Base-by-base conservation (phyloP, 139 green algal genomes). In the Tetraselmis chui region DNA sequence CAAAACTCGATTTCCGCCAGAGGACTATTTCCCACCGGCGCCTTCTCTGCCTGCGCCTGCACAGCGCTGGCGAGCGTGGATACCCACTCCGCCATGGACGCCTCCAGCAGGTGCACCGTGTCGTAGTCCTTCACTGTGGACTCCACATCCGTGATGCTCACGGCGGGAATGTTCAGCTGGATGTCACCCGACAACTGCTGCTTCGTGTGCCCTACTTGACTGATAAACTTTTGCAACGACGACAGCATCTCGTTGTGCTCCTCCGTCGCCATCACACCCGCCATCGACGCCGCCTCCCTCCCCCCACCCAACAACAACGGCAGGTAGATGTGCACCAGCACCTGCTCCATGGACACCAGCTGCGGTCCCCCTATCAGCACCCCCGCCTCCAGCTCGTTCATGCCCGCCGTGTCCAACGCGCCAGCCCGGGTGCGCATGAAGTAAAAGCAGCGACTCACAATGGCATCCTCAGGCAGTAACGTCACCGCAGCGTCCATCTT, bases 1-100 rank as follows among this genome's bases (percentile, higher is more conserved):
- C 95, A 98, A 82, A 95, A 95, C 45, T 97, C 89, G 74, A 98
- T 94, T 86, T 98, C 94, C 31, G 88, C 93, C 79, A 97, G 87
- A 1, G 94, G 94, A 0, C 90, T 91, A 32, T 89, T 89, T 24
- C 93, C 92, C 29, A 75, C 74, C 18, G 91, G 87, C 84, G 84
- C 77, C 79, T 90, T 92, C 67, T 88, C 74, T 26, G 76, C 29
- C 31, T 89, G 86, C 25, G 31, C 67, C 29, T 84, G 26, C 27
- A 89, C 82, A 1, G 85, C 84, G 30, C 59, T 26, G 18, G 25
- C 28, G 1, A 90, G 77, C 32, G 83, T 76, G 23, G 59, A 31
- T 0, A 78, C 87, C 92, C 92, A 96, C n/a, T 92, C 89, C 0
- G 83, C 75, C 81, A 94, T 87, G 58, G 86, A 86, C 23, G 83